A percentile compares a stretch with the other conserved stretches of the same genome.
Conservation (phyloP, 345 rosid species). For the Rhizophora mangle region DNA sequence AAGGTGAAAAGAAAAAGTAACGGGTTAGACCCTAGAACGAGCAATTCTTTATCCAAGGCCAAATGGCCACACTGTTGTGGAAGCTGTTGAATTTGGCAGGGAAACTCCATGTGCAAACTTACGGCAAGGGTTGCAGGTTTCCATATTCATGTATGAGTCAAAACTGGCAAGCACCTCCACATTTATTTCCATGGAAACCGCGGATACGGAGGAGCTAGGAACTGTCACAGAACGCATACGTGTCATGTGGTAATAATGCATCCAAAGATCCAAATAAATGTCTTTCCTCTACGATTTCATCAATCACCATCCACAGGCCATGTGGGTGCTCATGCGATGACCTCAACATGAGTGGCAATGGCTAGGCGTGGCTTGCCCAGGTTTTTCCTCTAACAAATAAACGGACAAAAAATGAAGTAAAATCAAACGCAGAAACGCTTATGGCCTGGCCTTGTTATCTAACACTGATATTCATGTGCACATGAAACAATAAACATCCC, state of each 20-base stretch:
- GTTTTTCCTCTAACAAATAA: conserved; percentile 8
- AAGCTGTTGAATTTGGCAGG: neutral
- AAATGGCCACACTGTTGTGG: neutral
- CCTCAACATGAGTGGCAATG: conserved; percentile 17
- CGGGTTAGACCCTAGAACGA: neutral
- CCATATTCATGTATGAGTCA: conserved; percentile 17
- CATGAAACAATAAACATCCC: neutral
- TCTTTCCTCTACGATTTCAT: neutral
- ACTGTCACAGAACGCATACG: neutral
- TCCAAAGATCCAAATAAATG: neutral
- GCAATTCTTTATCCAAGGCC: neutral
- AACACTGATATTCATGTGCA: too few relatives aligned
- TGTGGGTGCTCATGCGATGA: conserved; percentile 26
- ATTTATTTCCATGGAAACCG: conserved; percentile 10
- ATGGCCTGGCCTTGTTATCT: neutral
- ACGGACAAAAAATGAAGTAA: neutral
- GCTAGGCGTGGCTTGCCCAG: conserved; percentile 4
- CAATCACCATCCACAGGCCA: conserved; percentile 24
- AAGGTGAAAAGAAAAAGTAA: neutral
- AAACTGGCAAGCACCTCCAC: conserved; percentile 12
- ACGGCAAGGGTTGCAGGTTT: too few relatives aligned
- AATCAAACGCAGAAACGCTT: conserved; percentile 1
- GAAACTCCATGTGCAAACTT: neutral
- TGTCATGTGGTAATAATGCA: conserved; percentile 14
- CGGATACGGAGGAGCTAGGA: neutral